phyloP scores from a whole-genome alignment of 495 filamentous ascomycete species.

The Podospora sp. region DNA sequence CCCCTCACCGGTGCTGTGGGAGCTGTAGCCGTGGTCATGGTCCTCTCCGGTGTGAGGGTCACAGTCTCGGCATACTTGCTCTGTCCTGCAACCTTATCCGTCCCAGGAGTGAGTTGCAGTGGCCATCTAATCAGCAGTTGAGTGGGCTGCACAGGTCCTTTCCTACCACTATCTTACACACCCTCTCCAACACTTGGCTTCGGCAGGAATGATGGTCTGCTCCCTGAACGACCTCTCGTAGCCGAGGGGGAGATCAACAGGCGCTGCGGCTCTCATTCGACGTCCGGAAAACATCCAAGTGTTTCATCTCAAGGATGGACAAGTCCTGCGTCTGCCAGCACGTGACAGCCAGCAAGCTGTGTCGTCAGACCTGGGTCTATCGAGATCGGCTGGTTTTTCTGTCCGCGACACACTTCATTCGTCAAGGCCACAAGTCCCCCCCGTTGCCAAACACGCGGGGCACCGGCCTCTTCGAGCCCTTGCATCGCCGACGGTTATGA shows the following conservation, averaged over 20 bases:
- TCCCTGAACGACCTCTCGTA: neutral
- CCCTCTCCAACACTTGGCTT: constrained; percentile 1
- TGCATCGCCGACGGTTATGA: constrained; percentile 9
- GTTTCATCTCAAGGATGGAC: constrained; percentile 8
- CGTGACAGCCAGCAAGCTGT: neutral
- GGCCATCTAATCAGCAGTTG: neutral
- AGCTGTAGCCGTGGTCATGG: constrained; percentile 7
- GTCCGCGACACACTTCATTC: neutral
- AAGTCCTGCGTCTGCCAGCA: neutral
- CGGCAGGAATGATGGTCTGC: constrained; percentile 6
- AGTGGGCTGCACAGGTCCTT: constrained; percentile 4
- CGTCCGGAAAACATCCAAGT: neutral
- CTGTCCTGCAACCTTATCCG: constrained; percentile 8
- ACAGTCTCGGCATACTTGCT: neutral
- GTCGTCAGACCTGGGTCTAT: constrained; percentile 1
- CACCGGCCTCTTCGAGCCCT: neutral
- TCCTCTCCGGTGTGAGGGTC: neutral
- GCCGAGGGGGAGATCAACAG: neutral
- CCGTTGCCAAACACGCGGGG: neutral
- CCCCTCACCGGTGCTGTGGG: neutral
- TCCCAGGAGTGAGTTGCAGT: neutral
- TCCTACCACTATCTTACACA: constrained; percentile 7
- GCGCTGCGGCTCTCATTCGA: constrained; percentile 14
- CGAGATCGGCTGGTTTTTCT: neutral
- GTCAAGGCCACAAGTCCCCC: neutral